Evolutionary conservation across 306 rosid genomes (phyloP), one percentile per base, ranked within the genome.

Genomic region (Quercus gilva): DNA sequence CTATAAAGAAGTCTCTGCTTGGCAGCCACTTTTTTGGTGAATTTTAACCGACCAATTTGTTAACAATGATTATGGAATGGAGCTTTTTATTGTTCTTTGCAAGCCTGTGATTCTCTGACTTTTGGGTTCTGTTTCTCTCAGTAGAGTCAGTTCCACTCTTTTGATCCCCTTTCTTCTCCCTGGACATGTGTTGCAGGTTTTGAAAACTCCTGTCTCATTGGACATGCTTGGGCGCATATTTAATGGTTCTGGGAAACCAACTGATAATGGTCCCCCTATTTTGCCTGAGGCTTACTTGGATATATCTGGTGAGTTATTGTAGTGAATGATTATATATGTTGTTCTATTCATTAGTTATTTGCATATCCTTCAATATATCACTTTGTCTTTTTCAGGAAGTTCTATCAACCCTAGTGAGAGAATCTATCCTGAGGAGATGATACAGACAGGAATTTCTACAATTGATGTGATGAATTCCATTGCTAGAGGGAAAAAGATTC

Each of bases 381-480:
- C 65, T 33, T 33, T 74, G 78, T 28, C 43, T 9, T 78, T n/a
- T 15, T 1, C 82, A 96, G 99, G 99, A 79, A 96, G 99, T 85
- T 96, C 99, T 74, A 96, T 96, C 83, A 96, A 96, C 85, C 99
- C 99, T 64, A 96, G 99, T 83, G 99, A 96, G 90, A 91, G 99
- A 85, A 96, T 98, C 43, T 96, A 93, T 90, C 99, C 99, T 0
- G 99, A 96, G 88, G 99, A 96, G 88, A 96, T 96, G 99, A 96
- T 96, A 70, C 99, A 96, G 85, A 96, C 99, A 2, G 99, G 99
- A 76, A 96, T 96, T 82, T 96, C 99, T 59, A 96, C 99, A 10
- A 96, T 96, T 80, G 99, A 96, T 80, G 99, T 96, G 78, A 96
- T 96, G 99, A 96, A 96, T 83, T 96, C 99, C 82, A 96, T 96